Conservation (phyloP, 805 yeast genomes). For the Yamadazyma paraphyllophila region DNA sequence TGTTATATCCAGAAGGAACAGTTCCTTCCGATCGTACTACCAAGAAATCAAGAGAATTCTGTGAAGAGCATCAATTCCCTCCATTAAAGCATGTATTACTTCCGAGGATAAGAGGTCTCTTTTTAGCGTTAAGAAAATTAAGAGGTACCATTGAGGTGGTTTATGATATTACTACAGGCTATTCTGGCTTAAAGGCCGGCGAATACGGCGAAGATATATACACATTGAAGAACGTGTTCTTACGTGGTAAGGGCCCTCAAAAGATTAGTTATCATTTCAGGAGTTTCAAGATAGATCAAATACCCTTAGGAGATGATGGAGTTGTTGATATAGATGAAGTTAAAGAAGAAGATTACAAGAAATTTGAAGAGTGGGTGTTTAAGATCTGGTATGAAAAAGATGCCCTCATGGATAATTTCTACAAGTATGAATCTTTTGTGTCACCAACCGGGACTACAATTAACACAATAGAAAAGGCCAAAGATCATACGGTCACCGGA, state of each 20-base stretch:
- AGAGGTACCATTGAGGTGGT: slow-evolving; percentile 52
- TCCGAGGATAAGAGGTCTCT: slow-evolving; percentile 84
- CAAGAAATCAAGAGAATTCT: slow-evolving; percentile 54
- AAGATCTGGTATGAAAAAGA: slow-evolving; percentile 80
- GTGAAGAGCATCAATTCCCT: slow-evolving; percentile 48
- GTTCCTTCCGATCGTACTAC: slow-evolving; percentile 70
- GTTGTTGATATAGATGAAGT: slow-evolving; percentile 41
- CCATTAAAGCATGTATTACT: slow-evolving; percentile 63
- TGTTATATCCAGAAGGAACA: slow-evolving; percentile 94
- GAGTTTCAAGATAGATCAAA: slow-evolving; percentile 53
- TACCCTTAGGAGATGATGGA: slow-evolving; percentile 51
- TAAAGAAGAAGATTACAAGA: slow-evolving; percentile 37
- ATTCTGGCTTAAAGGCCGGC: slow-evolving; percentile 60
- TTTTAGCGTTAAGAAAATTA: slow-evolving; percentile 59
- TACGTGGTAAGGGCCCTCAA: slow-evolving; percentile 72
- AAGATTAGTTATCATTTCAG: slow-evolving; percentile 63
- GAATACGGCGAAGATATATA: slow-evolving; percentile 78
- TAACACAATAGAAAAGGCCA: slow-evolving; percentile 12
- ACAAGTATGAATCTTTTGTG: slow-evolving; percentile 51
- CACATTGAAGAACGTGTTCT: slow-evolving; percentile 59
- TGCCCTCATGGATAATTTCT: slow-evolving; percentile 59
- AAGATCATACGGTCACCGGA: slow-evolving; percentile 21
- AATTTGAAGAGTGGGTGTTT: slow-evolving; percentile 74
- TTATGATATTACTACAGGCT: slow-evolving; percentile 83
- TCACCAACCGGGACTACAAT: slow-evolving; percentile 11